A percentile compares a stretch with the other conserved stretches of the same genome.
These are phyloP conservation scores for Leishmania tarentolae DNA, from an alignment of 208 protist genomes.

Conservation along the genomic window DNA sequence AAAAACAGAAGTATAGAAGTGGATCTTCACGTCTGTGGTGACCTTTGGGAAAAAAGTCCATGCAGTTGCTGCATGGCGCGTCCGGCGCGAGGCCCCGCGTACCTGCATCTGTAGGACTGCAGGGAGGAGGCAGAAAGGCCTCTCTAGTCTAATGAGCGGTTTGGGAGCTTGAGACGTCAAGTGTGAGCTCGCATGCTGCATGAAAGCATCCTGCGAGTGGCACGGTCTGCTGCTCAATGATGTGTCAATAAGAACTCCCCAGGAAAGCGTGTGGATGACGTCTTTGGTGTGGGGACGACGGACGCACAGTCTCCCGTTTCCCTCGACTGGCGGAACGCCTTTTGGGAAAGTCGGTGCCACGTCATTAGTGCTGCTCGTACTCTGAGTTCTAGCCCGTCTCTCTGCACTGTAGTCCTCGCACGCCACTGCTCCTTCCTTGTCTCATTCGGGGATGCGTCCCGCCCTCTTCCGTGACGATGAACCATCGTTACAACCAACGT, in stretches of 20 bases:
- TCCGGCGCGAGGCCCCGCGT: background rate
- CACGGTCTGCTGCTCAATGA: background rate
- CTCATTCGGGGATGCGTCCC: background rate
- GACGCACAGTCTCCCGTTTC: background rate
- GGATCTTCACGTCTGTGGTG: background rate
- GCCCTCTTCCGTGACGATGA: background rate
- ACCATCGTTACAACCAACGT: background rate
- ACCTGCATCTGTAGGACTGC: too few species aligned
- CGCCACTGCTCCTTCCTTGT: background rate
- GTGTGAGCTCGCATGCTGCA: background rate
- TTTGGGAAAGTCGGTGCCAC: background rate
- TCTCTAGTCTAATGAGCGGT: background rate
- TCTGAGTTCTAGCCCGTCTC: background rate
- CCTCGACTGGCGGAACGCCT: background rate
- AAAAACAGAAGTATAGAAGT: background rate
- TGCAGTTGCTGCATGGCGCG: background rate
- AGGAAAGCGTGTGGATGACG: background rate
- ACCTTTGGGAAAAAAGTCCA: too few species aligned
- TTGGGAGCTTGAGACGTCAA: too few species aligned
- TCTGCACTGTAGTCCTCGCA: background rate
- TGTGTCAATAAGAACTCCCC: background rate
- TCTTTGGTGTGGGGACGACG: background rate
- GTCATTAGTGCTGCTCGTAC: background rate
- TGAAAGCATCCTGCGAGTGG: background rate
- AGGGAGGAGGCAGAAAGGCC: too few species aligned